Evolutionary conservation across 768 basidiomycete species (phyloP).

Genomic region (Dioszegia crocea): DNA sequence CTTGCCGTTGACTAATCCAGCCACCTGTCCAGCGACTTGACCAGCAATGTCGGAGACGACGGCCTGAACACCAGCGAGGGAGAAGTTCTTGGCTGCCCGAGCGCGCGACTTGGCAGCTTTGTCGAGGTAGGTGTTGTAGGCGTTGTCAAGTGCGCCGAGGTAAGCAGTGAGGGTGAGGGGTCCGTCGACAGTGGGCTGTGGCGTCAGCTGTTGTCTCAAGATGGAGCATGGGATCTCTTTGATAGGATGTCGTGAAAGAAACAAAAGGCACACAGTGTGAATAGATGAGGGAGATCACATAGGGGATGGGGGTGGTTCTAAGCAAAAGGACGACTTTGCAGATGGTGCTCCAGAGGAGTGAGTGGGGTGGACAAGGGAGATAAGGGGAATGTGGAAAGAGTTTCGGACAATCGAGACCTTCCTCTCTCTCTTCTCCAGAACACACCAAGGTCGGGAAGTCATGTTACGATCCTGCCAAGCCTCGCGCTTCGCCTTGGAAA

Average conservation of each 20-base stretch:
- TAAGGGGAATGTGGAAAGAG: no score
- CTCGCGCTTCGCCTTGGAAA: no score
- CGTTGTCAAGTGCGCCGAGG: constrained; percentile 83
- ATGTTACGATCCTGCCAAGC: no score
- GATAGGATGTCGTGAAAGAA: not conserved
- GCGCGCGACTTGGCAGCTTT: constrained; percentile 62
- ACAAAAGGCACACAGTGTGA: not conserved
- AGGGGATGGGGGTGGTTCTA: no score
- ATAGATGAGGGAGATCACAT: no score
- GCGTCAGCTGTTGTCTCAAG: not conserved
- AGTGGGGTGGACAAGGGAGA: no score
- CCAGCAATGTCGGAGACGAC: constrained; percentile 40
- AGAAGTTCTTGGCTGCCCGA: constrained; percentile 52
- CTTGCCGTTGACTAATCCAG: constrained; percentile 25
- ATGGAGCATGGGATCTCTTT: not conserved
- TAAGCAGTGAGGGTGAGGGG: constrained; percentile 94
- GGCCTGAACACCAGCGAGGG: constrained; percentile 52
- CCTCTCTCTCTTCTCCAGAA: no score
- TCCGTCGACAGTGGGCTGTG: constrained; percentile 83
- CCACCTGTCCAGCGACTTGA: constrained; percentile 41
- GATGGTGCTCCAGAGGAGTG: no score
- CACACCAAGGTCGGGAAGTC: no score
- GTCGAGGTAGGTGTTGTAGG: constrained; percentile 77
- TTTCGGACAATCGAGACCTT: no score
- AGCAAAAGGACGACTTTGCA: no score